These are phyloP conservation scores for Jasminum sambac DNA, from an alignment of 257 asterid species.

Conservation along the genomic window DNA sequence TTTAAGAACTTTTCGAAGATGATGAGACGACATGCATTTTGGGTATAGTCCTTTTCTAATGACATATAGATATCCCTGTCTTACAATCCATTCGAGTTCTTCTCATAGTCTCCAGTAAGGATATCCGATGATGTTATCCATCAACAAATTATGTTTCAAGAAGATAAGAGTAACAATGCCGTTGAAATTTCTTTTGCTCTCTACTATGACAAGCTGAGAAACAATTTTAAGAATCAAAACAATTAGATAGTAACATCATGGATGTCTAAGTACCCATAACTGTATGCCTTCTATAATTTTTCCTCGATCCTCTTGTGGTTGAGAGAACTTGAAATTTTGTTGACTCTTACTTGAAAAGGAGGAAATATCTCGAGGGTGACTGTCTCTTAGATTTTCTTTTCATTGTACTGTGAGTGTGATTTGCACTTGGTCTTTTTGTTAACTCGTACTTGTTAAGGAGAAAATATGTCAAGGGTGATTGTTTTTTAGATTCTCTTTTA, in stretches of 20 bases:
- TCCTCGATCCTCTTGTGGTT: neutral
- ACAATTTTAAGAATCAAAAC: neutral
- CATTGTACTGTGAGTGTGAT: neutral
- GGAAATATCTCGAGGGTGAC: neutral
- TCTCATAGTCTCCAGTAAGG: neutral
- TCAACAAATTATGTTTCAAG: neutral
- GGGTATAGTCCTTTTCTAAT: neutral
- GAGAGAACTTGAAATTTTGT: neutral
- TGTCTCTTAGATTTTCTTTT: neutral
- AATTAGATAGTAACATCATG: slow-evolving; percentile 1
- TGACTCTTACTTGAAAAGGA: neutral
- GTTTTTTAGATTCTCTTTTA: too few species aligned
- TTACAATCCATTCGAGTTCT: neutral
- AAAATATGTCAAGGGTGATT: too few species aligned
- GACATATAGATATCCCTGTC: neutral
- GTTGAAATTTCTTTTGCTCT: neutral
- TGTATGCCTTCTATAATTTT: neutral
- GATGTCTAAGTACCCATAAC: neutral
- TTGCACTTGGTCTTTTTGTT: neutral
- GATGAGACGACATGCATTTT: neutral
- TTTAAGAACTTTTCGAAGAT: neutral
- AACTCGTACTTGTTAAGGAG: too few species aligned
- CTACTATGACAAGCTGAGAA: neutral
- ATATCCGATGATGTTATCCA: neutral
- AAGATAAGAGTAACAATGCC: neutral